A percentile compares a stretch with the other conserved stretches of the same genome.
phyloP scores from a whole-genome alignment of 2,329 filamentous ascomycete species.

The Pseudocercospora eumusae region DNA sequence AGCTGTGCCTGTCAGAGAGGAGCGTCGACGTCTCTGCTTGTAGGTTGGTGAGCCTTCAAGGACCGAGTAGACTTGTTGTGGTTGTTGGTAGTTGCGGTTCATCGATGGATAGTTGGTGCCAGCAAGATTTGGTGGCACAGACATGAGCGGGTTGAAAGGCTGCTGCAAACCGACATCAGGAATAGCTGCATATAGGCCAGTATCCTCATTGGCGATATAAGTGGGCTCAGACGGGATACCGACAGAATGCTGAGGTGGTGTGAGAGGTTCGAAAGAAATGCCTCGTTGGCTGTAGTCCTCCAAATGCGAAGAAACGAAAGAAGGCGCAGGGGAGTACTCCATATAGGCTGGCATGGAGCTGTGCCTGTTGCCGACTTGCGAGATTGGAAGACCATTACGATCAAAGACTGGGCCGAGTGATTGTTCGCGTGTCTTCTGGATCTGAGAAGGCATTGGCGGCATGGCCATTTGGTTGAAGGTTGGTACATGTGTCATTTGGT shows the following conservation, averaged over 20 bases:
- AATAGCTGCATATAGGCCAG: constrained; percentile 90
- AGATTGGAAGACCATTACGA: constrained; percentile 83
- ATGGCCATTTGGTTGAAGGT: constrained; percentile 75
- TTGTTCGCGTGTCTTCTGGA: constrained; percentile 80
- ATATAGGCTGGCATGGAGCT: constrained; percentile 98
- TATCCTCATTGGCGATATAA: constrained; percentile 98
- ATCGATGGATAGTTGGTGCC: constrained; percentile 77
- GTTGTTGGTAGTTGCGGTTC: constrained; percentile 64
- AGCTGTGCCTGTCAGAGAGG: constrained; percentile 79
- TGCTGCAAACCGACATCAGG: constrained; percentile 79
- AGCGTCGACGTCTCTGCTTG: constrained; percentile 92
- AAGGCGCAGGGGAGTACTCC: constrained; percentile 96
- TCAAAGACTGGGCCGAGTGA: constrained; percentile 80
- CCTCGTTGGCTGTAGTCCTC: constrained; percentile 97
- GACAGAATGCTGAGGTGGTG: constrained; percentile 88
- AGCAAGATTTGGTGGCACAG: constrained; percentile 81
- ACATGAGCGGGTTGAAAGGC: constrained; percentile 83
- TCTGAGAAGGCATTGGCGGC: constrained; percentile 68
- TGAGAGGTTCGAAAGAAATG: constrained; percentile 94
- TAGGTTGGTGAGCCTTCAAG: constrained; percentile 98
- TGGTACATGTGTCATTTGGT: constrained; percentile 59
- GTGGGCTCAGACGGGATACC: constrained; percentile 84
- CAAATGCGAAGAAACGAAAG: constrained; percentile 97
- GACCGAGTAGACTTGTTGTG: constrained; percentile 82
- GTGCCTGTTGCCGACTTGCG: constrained; percentile 84